A percentile compares a stretch with the other conserved stretches of the same genome.
Evolutionary conservation across 2,329 filamentous ascomycete genomes (phyloP).

Genomic region (Fusarium penzigii): DNA sequence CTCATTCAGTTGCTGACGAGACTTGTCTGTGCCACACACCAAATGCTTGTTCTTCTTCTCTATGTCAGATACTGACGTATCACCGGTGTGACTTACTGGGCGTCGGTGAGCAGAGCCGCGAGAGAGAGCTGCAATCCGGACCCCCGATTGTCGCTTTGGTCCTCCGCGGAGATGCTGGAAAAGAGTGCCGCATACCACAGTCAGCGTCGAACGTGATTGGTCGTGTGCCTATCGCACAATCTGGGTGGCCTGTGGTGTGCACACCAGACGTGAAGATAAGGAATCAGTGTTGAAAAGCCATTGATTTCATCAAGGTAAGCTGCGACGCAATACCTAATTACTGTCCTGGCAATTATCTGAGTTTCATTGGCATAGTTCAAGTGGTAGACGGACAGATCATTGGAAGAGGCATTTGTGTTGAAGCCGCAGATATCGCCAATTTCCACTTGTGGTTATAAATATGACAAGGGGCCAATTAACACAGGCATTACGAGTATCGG

Average conservation of each 20-base stretch:
- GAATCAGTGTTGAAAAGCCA: background rate
- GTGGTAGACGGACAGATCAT: too few species aligned
- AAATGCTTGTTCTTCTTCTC: too few species aligned
- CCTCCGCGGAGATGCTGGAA: constrained; percentile 22
- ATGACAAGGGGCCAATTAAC: background rate
- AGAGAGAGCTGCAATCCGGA: constrained; percentile 1
- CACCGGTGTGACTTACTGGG: too few species aligned
- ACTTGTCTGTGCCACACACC: too few species aligned
- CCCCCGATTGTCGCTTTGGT: background rate
- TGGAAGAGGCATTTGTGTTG: too few species aligned
- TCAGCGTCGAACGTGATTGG: background rate
- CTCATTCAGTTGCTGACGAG: too few species aligned
- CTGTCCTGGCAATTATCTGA: too few species aligned
- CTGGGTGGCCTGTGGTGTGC: background rate
- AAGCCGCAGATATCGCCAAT: background rate
- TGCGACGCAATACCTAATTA: background rate
- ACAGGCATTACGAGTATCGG: too few species aligned
- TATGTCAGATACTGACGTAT: too few species aligned
- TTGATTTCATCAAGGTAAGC: background rate
- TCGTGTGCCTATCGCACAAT: background rate
- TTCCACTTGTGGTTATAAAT: background rate
- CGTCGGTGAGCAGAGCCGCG: background rate
- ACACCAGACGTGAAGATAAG: background rate
- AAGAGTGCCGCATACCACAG: constrained; percentile 1
- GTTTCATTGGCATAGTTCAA: too few species aligned